A percentile compares a stretch with the other conserved stretches of the same genome.
phyloP scores from a whole-genome alignment of 805 yeast genomes.

The Hanseniaspora meyeri region DNA sequence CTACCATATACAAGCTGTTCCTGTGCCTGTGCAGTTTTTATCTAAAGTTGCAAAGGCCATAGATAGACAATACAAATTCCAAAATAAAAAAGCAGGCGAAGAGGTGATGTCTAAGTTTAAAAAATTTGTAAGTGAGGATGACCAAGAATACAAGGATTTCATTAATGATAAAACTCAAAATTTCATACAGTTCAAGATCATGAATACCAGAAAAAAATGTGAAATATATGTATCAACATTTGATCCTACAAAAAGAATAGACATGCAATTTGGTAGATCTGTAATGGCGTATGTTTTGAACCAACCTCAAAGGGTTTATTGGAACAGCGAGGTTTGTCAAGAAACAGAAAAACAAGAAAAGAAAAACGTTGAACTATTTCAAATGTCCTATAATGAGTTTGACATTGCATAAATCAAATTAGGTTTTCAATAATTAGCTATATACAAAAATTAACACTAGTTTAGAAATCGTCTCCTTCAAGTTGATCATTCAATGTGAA shows the following conservation, averaged over 20 bases:
- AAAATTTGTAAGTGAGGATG: conserved; percentile 22
- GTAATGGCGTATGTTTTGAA: conserved; percentile 55
- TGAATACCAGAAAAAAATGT: conserved; percentile 26
- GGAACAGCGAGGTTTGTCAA: conserved; percentile 53
- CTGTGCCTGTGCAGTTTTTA: conserved; percentile 40
- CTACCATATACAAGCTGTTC: conserved; percentile 64
- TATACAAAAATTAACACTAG: no score
- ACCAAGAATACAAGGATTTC: conserved; percentile 22
- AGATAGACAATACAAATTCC: conserved; percentile 33
- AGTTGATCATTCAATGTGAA: conserved; percentile 34
- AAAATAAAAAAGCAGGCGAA: conserved; percentile 35
- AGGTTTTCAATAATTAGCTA: no score
- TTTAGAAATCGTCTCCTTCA: conserved; percentile 21
- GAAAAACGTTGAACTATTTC: conserved; percentile 51
- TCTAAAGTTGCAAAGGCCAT: conserved; percentile 36
- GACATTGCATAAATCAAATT: conserved; percentile 35
- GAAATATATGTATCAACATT: conserved; percentile 27
- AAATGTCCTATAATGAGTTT: conserved; percentile 38
- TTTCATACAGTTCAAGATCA: conserved; percentile 28
- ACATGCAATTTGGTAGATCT: conserved; percentile 74
- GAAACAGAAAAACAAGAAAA: conserved; percentile 54
- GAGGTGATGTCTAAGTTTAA: conserved; percentile 25
- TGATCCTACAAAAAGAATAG: conserved; percentile 35
- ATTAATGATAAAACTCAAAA: conserved; percentile 24
- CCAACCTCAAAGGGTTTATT: conserved; percentile 49